Base-by-base conservation (phyloP, 2,329 filamentous ascomycete species). In the Thermothelomyces thermophilus region DNA sequence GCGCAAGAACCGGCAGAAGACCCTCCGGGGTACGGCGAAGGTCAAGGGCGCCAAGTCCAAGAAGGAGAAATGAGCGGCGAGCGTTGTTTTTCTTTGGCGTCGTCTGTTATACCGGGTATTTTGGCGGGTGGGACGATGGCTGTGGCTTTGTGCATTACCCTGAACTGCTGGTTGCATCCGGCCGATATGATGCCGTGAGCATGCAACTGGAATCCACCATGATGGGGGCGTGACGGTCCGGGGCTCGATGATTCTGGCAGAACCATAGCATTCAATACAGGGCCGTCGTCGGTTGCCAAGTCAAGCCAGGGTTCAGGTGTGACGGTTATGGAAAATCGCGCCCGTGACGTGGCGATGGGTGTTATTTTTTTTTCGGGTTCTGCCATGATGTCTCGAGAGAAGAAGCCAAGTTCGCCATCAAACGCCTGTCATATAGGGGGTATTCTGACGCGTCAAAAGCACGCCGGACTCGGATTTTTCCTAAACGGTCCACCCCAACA, bases 1-100 rank as follows among this genome's bases (percentile, higher is more conserved):
- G 81, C 87, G 93, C 81, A 98, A 98, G 89, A 98, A 98, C 88
- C 84, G 91, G 75, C 84, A 87, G 77, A 97, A 98, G 90, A 93
- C 91, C 72, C 86, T 96, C 74, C 87, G 93, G 66, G 93, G 93
- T 73, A 95, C 89, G 67, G 91, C 90, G 69, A 98, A 98, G 89
- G 84, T 84, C 81, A 96, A 96, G 88, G 90, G 90, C 73, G 85
- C 84, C 71, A 83, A 84, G 79, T 82, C 86, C 75, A 93, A 94
- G 84, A 95, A 96, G 86, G 88, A 88, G 76, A 84, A 87, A 82
- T 89, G 88, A 78, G 75, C 72, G 71, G 63, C 62, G 69, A 65
- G 63, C 61, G 46, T 60, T 55, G 46, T 60, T 55, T 60, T 56
- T 59, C 60, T 64, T 61, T 59, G 50, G 54, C 59, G 56, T 57